phyloP scores from a whole-genome alignment of 73 alveolate species.

The Breviolum minutum region DNA sequence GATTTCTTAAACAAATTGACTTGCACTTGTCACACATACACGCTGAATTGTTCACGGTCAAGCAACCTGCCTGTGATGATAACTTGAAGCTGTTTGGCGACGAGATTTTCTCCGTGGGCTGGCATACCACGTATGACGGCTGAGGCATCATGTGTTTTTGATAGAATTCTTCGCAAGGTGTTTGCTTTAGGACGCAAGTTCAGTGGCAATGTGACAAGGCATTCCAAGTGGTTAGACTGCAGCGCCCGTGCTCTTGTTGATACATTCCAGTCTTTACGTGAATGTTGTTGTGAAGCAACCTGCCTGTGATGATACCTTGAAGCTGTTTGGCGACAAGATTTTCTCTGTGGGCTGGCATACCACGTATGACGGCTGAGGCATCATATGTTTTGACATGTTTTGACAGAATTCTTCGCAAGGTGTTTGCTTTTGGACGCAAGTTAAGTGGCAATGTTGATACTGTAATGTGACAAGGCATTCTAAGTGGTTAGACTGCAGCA shows the following conservation, averaged over 20 bases:
- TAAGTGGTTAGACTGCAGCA: neutral
- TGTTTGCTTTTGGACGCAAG: neutral
- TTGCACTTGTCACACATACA: neutral
- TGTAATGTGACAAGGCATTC: neutral
- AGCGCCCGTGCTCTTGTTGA: neutral
- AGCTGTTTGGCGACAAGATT: neutral
- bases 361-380: conserved; percentile 82
- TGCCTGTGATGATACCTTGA: neutral
- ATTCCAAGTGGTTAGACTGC: neutral
- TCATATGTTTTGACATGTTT: neutral
- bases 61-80: conserved; percentile 7
- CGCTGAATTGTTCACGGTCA: neutral
- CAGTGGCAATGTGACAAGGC: neutral
- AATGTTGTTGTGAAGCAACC: neutral
- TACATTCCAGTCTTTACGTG: neutral
- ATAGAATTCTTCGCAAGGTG: neutral
- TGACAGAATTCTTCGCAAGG: neutral
- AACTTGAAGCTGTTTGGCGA: neutral
- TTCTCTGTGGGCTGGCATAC: conserved; percentile 5
- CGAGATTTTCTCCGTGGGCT: neutral
- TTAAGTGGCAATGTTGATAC: neutral
- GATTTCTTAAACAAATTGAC: neutral
- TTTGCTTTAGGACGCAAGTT: neutral
- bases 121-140: conserved; percentile 64
- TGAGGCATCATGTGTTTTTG: conserved; percentile 19